Percentiles rank a stretch among this genome's conserved stretches.
Conservation (phyloP, 768 basidiomycete species). For the Inosperma sp. region DNA sequence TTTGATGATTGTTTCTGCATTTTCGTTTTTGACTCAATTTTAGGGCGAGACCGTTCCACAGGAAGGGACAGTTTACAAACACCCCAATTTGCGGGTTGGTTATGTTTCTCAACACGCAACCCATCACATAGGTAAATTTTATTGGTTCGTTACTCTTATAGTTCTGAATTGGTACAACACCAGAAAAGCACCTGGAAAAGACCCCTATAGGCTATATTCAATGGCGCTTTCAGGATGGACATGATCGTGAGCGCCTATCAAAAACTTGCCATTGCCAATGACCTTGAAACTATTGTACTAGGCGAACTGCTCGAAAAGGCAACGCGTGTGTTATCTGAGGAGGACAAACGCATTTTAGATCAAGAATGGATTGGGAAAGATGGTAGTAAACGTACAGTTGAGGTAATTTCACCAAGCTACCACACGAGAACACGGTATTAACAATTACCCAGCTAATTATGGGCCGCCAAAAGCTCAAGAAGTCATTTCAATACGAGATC, state of each 20-base stretch:
- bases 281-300: slow-evolving; percentile 24
- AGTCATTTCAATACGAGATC: slow-evolving; percentile 89
- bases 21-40: slow-evolving; percentile 8
- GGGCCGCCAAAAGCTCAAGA: slow-evolving; percentile 97
- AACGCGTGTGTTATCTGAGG: slow-evolving; percentile 84
- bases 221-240: slow-evolving; percentile 98
- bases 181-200: slow-evolving; percentile 85
- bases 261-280: slow-evolving; percentile 5
- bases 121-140: slow-evolving; percentile 75
- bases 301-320: slow-evolving; percentile 89
- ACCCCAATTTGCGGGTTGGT: slow-evolving; percentile 88
- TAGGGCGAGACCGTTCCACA: slow-evolving; percentile 91
- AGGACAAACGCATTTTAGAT: slow-evolving; percentile 75
- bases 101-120: slow-evolving; percentile 99
- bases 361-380: slow-evolving; percentile 89
- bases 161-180: slow-evolving; percentile 10
- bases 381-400: slow-evolving; percentile 85
- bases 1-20: background rate
- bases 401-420: slow-evolving; percentile 41
- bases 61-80: slow-evolving; percentile 88
- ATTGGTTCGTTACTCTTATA: slow-evolving; percentile 4
- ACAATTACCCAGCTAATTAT: slow-evolving; percentile 56
- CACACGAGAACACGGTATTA: background rate
- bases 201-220: slow-evolving; percentile 96
- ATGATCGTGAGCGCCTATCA: slow-evolving; percentile 68